Conservation (phyloP, 2,329 filamentous ascomycete species). For the Sarocladium oryzae region DNA sequence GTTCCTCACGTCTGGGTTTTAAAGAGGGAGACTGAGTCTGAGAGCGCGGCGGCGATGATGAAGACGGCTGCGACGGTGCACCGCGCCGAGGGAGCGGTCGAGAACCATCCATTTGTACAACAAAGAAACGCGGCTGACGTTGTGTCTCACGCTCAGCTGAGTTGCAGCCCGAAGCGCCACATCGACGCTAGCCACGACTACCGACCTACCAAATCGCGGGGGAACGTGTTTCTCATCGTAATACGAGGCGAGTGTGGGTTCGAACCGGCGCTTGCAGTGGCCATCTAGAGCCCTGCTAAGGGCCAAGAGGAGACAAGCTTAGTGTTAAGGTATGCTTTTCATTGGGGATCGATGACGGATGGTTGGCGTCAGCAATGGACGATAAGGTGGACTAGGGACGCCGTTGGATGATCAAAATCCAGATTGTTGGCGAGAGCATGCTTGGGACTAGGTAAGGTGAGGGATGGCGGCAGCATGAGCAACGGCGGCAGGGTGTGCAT, state of each 20-base stretch:
- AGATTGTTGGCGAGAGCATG: too few relatives aligned
- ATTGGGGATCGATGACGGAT: background rate
- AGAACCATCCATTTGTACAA: conserved; percentile 7
- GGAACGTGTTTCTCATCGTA: background rate
- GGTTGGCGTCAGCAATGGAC: background rate
- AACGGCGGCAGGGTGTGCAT: too few relatives aligned
- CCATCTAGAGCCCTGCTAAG: background rate
- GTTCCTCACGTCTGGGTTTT: background rate
- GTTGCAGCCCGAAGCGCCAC: conserved; percentile 9
- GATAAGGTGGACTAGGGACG: too few relatives aligned
- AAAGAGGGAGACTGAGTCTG: background rate
- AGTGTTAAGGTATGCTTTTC: background rate
- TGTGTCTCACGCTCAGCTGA: conserved; percentile 5
- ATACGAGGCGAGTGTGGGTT: conserved; percentile 1
- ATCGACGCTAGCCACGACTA: conserved; percentile 7
- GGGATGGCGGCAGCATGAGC: too few relatives aligned
- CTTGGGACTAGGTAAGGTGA: too few relatives aligned
- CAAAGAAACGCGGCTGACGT: background rate
- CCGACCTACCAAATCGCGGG: conserved; percentile 3
- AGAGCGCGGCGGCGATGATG: background rate
- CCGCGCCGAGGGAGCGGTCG: background rate
- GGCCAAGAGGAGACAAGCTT: background rate
- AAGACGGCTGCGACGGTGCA: background rate
- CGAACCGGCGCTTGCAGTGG: background rate
- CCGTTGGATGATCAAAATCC: too few relatives aligned